These are phyloP conservation scores for Botrytis squamosa DNA, from an alignment of 2,329 filamentous ascomycete species.

Conservation along the genomic window DNA sequence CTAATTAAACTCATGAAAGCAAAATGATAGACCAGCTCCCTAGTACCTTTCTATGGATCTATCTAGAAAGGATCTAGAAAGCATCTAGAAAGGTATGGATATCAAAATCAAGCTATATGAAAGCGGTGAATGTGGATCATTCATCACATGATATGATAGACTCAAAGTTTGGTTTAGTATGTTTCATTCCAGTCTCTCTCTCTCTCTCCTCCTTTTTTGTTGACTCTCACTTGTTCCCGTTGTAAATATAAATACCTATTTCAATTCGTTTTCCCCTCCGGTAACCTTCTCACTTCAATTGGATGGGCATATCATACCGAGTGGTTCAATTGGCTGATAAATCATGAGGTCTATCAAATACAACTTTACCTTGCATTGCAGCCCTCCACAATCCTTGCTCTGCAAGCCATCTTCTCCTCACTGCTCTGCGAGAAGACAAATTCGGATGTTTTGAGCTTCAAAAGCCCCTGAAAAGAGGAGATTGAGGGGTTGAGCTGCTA, in stretches of 20 bases:
- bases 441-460: conserved; percentile 1
- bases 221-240: not conserved
- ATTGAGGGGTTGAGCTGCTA: conserved; percentile 2
- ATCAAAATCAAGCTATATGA: not conserved
- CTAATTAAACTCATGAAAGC: not conserved
- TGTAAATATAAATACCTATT: not conserved
- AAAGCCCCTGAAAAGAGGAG: not conserved
- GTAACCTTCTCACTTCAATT: not conserved
- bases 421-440: not conserved
- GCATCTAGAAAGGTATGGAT: not conserved
- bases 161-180: not conserved
- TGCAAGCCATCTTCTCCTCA: conserved; percentile 20
- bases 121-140: not conserved
- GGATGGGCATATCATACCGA: not conserved
- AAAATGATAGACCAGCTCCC: not conserved
- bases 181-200: not conserved
- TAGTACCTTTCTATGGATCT: not conserved
- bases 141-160: not conserved
- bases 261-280: not conserved
- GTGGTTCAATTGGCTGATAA: not conserved
- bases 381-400: not conserved
- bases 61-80: not conserved
- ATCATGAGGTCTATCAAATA: conserved; percentile 5
- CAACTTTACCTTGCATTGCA: conserved; percentile 10
- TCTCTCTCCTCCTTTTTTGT: not conserved